Conservation (phyloP, 768 basidiomycete genomes). For the Crucibulum laeve region DNA sequence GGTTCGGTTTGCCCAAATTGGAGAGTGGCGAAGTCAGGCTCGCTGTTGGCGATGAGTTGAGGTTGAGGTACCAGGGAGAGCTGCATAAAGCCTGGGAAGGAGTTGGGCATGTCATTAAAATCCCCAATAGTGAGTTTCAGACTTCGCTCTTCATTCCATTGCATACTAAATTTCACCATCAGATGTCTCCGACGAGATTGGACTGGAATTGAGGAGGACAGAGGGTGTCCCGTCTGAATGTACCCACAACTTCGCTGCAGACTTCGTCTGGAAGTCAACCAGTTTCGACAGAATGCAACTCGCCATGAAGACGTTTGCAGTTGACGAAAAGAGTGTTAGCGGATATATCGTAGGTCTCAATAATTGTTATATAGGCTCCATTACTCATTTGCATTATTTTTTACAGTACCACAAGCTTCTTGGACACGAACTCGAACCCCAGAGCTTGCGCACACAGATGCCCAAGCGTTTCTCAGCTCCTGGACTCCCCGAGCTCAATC, state of each 20-base stretch:
- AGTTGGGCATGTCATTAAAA: conserved; percentile 97
- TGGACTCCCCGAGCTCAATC: conserved; percentile 95
- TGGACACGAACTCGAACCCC: conserved; percentile 96
- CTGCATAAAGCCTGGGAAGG: conserved; percentile 95
- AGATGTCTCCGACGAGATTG: conserved; percentile 99
- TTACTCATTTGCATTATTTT: conserved; percentile 5
- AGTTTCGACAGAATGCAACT: conserved; percentile 99
- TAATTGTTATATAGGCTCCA: conserved; percentile 1
- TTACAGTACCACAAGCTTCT: conserved; percentile 94
- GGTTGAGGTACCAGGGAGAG: conserved; percentile 86
- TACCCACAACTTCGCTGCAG: conserved; percentile 94
- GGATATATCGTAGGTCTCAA: conserved; percentile 85
- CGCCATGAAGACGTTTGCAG: conserved; percentile 99
- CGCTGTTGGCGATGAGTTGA: conserved; percentile 93
- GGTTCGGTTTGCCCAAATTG: conserved; percentile 94
- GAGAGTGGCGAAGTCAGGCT: conserved; percentile 97
- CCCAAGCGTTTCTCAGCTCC: conserved; percentile 97
- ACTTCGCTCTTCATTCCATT: conserved; percentile 7
- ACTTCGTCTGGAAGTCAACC: conserved; percentile 99
- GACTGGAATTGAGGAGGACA: conserved; percentile 81
- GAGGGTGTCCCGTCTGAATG: conserved; percentile 94
- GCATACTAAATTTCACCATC: conserved; percentile 3
- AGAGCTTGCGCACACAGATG: conserved; percentile 87
- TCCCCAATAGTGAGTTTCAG: conserved; percentile 84
- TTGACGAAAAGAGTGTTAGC: conserved; percentile 98